Evolutionary conservation across 108 stramenopile genomes (phyloP).

Genomic region (Nitzschia sp.): DNA sequence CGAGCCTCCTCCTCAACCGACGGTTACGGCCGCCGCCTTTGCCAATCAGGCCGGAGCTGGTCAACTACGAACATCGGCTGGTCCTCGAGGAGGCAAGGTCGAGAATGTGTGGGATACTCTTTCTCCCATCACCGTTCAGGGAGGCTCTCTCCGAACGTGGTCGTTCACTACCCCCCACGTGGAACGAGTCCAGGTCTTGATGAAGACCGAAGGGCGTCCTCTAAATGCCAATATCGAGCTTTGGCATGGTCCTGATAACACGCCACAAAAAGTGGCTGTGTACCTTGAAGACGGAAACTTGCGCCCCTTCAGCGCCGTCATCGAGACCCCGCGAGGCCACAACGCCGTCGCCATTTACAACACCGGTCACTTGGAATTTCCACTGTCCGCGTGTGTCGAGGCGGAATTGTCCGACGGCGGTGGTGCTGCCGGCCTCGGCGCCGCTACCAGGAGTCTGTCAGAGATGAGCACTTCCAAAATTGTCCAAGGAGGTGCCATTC

Average conservation of each 20-base stretch:
- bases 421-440: neutral
- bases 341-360: slow-evolving; percentile 82
- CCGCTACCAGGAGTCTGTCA: slow-evolving; percentile 7
- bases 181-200: slow-evolving; percentile 65
- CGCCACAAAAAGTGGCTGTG: slow-evolving; percentile 76
- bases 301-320: slow-evolving; percentile 73
- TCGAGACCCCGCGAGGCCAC: slow-evolving; percentile 69
- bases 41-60: neutral
- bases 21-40: slow-evolving; percentile 2
- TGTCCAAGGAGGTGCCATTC: slow-evolving; percentile 81
- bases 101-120: slow-evolving; percentile 55
- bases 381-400: slow-evolving; percentile 64
- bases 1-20: neutral
- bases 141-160: slow-evolving; percentile 80
- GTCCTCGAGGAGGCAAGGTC: neutral
- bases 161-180: slow-evolving; percentile 58
- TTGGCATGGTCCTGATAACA: slow-evolving; percentile 83
- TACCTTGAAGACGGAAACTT: slow-evolving; percentile 78
- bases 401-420: slow-evolving; percentile 37
- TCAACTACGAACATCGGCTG: neutral
- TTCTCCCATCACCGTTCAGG: slow-evolving; percentile 67
- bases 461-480: slow-evolving; percentile 36
- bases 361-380: slow-evolving; percentile 79
- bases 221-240: slow-evolving; percentile 77
- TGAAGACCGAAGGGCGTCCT: slow-evolving; percentile 84